Evolutionary conservation across 148 eudicot species (phyloP), one percentile per base, ranked within the genome.

Genomic region (Fallopia convolvulus): DNA sequence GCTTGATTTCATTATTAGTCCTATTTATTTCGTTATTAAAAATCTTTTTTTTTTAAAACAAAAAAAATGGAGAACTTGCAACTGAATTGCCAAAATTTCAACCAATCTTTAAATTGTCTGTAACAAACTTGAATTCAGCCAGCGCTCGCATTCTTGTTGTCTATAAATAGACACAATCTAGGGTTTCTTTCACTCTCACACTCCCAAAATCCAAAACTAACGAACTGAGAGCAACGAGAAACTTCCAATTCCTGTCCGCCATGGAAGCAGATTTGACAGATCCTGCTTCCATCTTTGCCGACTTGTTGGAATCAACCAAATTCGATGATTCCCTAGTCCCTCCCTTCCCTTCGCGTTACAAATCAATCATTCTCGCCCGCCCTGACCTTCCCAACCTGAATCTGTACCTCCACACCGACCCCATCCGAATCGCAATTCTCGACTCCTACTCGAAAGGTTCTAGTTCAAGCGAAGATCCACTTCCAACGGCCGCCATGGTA

Each of bases 391-490:
- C 75, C 39, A 47, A 63, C 47, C 70, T 79, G 66, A 40, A 32
- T 20, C 32, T 36, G 61, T 79, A 39, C 74, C 81, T 85, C 78
- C 77, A 79, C 78, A 55, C 88, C 10, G 80, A 84, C 2, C 80
- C 49, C 75, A 82, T 91, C 83, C 97, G 85, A 74, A 77, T 93
- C 74, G 82, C 98, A 78, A 89, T 93, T 42, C 93, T 93, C 72
- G 99, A 95, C 84, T 91, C 94, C 14, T 92, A 92, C 18, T 70
- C 80, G 86, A 6, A 26, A 8, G 30, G 21, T 77, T 33, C 36
- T 33, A 2, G 3, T 33, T 8, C 46, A 8, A 7, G 46, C 6
- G 46, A 8, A 40, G 30, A 42, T 72, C 40, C 83, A 48, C 83
- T 85, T 5, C 60, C 40, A 61, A 61, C 83, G 70, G 97, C 91